phyloP scores from a whole-genome alignment of 305 asterid species.

The Rubia balearica region DNA sequence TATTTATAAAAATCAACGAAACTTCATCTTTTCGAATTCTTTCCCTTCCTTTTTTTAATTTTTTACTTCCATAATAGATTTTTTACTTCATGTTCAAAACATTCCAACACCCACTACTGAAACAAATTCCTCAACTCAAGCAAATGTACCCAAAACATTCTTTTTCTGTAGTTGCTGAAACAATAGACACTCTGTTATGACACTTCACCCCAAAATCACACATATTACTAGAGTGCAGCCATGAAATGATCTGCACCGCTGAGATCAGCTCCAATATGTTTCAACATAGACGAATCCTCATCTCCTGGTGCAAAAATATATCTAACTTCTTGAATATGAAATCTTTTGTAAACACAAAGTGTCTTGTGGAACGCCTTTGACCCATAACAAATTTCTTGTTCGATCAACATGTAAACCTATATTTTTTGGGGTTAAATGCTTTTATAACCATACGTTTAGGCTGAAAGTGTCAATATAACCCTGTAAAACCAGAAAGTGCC shows the following conservation, averaged over 20 bases:
- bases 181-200: background rate
- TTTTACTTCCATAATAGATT: too few relatives aligned
- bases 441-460: too few relatives aligned
- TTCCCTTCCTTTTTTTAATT: too few relatives aligned
- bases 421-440: conserved; percentile 38
- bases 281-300: conserved; percentile 44
- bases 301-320: conserved; percentile 57
- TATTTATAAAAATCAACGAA: too few relatives aligned
- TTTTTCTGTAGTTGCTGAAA: too few relatives aligned
- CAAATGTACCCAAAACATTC: background rate
- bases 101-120: background rate
- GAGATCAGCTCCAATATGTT: conserved; percentile 64
- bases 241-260: conserved; percentile 82
- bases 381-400: conserved; percentile 91
- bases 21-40: too few relatives aligned
- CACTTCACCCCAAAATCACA: background rate
- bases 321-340: conserved; percentile 76
- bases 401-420: conserved; percentile 93
- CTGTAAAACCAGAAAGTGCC: too few relatives aligned
- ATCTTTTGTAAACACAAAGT: conserved; percentile 82
- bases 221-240: conserved; percentile 42
- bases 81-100: background rate
- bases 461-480: too few relatives aligned
- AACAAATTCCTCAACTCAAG: background rate
- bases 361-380: conserved; percentile 82